Evolutionary conservation across 164 flowering plant genomes (phyloP).

Genomic region (Umbilicus rupestris): DNA sequence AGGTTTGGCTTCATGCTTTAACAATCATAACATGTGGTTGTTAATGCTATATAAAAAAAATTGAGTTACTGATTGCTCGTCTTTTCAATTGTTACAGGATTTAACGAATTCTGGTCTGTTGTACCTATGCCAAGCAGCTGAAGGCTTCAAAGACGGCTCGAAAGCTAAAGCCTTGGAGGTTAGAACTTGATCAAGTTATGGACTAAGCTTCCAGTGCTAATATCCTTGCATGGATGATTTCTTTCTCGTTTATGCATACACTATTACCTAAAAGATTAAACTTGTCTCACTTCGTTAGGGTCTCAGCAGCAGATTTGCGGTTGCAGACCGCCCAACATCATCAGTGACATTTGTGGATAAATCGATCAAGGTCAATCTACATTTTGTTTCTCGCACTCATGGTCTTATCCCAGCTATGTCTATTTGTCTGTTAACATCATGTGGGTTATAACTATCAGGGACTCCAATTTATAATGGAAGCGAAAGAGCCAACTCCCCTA

Average conservation of each 20-base stretch:
- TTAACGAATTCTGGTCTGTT: slow-evolving; percentile 57
- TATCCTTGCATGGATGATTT: not conserved
- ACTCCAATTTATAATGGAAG: slow-evolving; percentile 51
- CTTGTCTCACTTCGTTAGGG: not conserved
- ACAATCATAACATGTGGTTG: not conserved
- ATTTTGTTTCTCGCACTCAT: not conserved
- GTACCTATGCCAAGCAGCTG: slow-evolving; percentile 67
- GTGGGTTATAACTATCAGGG: slow-evolving; percentile 36
- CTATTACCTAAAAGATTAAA: not conserved
- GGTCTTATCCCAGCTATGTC: not conserved
- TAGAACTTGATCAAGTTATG: slow-evolving; percentile 2
- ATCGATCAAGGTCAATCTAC: not conserved
- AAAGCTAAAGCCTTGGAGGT: slow-evolving; percentile 39
- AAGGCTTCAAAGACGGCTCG: slow-evolving; percentile 35
- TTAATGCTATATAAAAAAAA: not conserved
- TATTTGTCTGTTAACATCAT: not conserved
- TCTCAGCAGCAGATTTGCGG: not conserved
- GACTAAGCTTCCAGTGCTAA: not conserved
- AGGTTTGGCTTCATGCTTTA: slow-evolving; percentile 4
- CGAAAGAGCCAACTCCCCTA: slow-evolving; percentile 17
- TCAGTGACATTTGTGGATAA: not conserved
- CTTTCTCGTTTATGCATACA: not conserved
- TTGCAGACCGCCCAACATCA: not conserved
- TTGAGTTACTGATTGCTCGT: not conserved
- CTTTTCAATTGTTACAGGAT: slow-evolving; percentile 37